Base-by-base conservation (phyloP, 495 filamentous ascomycete genomes). In the Aspergillus hancockii region DNA sequence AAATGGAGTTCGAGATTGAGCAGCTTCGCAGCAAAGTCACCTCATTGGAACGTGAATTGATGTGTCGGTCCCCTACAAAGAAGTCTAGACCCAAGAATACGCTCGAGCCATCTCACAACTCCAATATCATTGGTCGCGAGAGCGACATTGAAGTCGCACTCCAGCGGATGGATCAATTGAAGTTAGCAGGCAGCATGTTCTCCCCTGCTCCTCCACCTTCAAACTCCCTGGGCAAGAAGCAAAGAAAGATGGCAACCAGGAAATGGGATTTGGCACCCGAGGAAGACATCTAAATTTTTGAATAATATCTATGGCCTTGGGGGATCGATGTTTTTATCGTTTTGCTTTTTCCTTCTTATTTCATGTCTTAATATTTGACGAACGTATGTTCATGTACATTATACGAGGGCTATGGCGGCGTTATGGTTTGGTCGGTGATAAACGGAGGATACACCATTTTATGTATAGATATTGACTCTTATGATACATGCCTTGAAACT, bases 241-340 rank as follows among this genome's bases (percentile, higher is more conserved):
- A 71, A 25, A 74, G 77, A 58, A 84, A 84, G 65, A 72, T 86
- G 67, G 77, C 77, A 6, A 76, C 79, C 2, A 70, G 81, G 57
- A 85, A 81, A 63, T 84, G 79, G 76, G 84, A 85, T 64, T 62
- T 85, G 62, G 79, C 71, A 22, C 79, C 82, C 13, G 83, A 84
- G 62, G 78, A 75, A n/a, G 78, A 83, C 45, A 64, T 79, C 21
- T 81, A 69, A 64, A 9, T 47, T 23, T n/a, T 14, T 21, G 43
- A 47, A 47, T 23, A 41, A 3, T 14, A 3, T 41, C 38, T 3
- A n/a, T 1, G 8, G 8, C 4, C 8, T n/a, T 23, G 19, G 4
- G 4, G 2, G 43, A 45, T 21, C 19, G 43, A 12, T 10, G 19
- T 23, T 45, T 23, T 47, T 12, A 41, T 14, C 3, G 19, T 8